A percentile compares a stretch with the other conserved stretches of the same genome.
phyloP scores from a whole-genome alignment of 2,329 filamentous ascomycete species.

The Biscogniauxia marginata region DNA sequence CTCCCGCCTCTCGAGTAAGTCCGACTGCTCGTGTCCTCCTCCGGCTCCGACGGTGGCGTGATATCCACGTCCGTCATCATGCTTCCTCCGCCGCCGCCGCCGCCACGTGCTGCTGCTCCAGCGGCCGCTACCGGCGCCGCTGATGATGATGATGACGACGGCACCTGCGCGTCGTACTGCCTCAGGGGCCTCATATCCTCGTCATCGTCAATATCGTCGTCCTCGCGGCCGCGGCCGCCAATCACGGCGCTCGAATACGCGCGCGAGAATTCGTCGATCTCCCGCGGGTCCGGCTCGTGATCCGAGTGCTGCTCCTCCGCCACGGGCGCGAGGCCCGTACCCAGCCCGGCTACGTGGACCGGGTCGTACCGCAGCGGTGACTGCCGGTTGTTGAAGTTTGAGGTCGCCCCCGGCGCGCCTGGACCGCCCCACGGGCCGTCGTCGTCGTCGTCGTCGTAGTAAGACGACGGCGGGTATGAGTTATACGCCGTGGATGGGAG shows the following conservation, averaged over 20 bases:
- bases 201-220: constrained; percentile 5
- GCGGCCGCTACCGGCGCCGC: too few species aligned
- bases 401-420: background rate
- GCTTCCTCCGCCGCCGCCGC: too few species aligned
- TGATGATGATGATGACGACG: too few species aligned
- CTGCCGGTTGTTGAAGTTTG: background rate
- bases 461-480: constrained; percentile 12
- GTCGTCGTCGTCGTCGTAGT: constrained; percentile 9
- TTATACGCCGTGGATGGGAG: background rate
- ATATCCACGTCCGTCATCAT: background rate
- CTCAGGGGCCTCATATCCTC: background rate
- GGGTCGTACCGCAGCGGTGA: constrained; percentile 27
- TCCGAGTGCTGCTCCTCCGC: constrained; percentile 32
- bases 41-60: background rate
- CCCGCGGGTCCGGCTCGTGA: constrained; percentile 41
- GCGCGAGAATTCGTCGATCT: constrained; percentile 46
- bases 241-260: constrained; percentile 43
- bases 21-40: background rate
- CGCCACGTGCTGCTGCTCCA: too few species aligned
- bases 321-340: constrained; percentile 26
- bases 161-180: background rate
- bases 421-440: constrained; percentile 5
- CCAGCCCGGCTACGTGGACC: constrained; percentile 22
- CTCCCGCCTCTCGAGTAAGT: constrained; percentile 22
- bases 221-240: constrained; percentile 17